phyloP scores from a whole-genome alignment of 768 basidiomycete genomes.

The Botryobasidium botryosum region DNA sequence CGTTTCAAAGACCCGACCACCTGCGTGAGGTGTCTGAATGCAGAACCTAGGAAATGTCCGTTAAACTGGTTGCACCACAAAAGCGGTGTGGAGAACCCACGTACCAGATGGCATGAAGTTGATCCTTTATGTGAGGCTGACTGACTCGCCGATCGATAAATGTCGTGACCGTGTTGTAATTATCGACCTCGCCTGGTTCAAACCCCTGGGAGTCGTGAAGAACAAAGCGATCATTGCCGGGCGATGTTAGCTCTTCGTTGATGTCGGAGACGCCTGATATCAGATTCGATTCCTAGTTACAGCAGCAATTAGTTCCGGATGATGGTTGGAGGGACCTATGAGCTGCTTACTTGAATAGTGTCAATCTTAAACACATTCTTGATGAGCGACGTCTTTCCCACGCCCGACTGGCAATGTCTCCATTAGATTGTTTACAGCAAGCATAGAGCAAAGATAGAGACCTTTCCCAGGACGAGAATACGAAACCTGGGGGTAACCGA shows the following conservation, averaged over 20 bases:
- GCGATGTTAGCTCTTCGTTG: conserved; percentile 13
- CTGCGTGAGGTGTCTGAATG: conserved; percentile 16
- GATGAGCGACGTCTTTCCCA: conserved; percentile 21
- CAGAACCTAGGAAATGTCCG: conserved; percentile 17
- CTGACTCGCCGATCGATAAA: conserved; percentile 14
- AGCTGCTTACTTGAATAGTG: conserved; percentile 9
- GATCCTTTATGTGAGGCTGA: conserved; percentile 10
- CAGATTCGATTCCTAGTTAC: conserved; percentile 12
- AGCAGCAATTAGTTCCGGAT: neutral
- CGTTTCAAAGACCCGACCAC: conserved; percentile 16
- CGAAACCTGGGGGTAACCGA: conserved; percentile 15
- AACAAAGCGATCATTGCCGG: conserved; percentile 16
- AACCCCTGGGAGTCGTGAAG: conserved; percentile 22
- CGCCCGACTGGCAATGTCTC: conserved; percentile 11
- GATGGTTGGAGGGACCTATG: neutral
- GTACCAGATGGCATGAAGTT: conserved; percentile 19
- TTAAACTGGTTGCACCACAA: neutral
- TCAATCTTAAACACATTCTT: conserved; percentile 17
- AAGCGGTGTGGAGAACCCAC: neutral
- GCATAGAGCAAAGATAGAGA: conserved; percentile 2
- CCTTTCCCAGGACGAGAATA: conserved; percentile 20
- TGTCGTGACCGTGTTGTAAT: conserved; percentile 15
- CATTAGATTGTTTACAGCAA: neutral
- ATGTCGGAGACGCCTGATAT: conserved; percentile 17
- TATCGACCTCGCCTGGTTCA: conserved; percentile 17